Base-by-base conservation (phyloP, 2,329 filamentous ascomycete genomes). In the Neofusicoccum sp. region DNA sequence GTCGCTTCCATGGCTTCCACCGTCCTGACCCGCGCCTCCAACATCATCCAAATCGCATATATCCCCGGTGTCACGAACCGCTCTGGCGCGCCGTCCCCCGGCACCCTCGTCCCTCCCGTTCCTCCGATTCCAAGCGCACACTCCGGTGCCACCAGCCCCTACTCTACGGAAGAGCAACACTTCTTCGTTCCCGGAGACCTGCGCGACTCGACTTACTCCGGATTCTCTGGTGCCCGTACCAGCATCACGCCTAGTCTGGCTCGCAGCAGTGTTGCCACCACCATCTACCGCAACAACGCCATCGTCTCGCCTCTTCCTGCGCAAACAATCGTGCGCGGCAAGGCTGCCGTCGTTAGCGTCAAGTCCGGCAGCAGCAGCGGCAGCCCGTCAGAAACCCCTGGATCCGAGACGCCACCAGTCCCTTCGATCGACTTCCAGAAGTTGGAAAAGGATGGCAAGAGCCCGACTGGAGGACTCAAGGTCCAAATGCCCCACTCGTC, bases 41-140 rank as follows among this genome's bases (percentile, higher is more conserved):
- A 99, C 79, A 93, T 99, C 73, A 99, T 99, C 69, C 95, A 98
- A 78, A 99, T 99, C 76, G 95, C 95, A 60, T 99, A 98, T 75
- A 98, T 99, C 66, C 95, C 95, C 12, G 95, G 95, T 63, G 93
- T 98, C 69, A 97, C 91, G 63, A 97, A 97, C 78, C 86, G 93
- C 66, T 92, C 93, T 11, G 87, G 88, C 6, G 89, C 90, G 4
- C 88, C 89, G n/a, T 93, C 91, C 0, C 90, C 91, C 3, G 87
- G 86, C 40, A 79, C 91, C 20, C 84, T 93, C 54, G 89, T 96
- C 4, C 92, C 93, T n/a, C 93, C 93, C 0, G 93, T 99, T 4
- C 95, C 95, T 43, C 92, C 93, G 14, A 91, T 98, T 63, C 93
- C 95, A 48, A 86, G 80, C 56, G 78, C 80, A 44, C 79, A 79